phyloP scores from a whole-genome alignment of 148 eudicot species.

The Heliamphora exappendiculata region DNA sequence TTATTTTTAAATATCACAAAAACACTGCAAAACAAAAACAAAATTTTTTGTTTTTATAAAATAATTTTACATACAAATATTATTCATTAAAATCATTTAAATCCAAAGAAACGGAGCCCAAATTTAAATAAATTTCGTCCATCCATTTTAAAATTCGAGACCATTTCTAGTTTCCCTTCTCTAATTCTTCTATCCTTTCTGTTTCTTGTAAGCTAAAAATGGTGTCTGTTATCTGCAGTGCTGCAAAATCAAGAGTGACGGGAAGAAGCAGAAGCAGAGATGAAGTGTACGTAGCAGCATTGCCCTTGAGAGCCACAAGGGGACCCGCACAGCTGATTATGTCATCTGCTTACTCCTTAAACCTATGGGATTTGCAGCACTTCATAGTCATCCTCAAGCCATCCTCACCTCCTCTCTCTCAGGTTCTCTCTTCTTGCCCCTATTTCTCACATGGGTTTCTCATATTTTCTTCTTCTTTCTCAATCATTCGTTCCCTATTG shows the following conservation, averaged over 20 bases:
- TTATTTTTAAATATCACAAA: too few relatives aligned
- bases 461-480: neutral
- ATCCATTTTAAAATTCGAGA: too few relatives aligned
- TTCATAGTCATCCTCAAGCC: constrained; percentile 76
- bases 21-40: too few relatives aligned
- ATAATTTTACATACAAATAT: too few relatives aligned
- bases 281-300: constrained; percentile 70
- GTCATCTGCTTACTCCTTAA: constrained; percentile 66
- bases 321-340: constrained; percentile 72
- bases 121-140: too few relatives aligned
- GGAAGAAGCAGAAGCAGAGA: constrained; percentile 26
- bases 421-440: constrained; percentile 7
- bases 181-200: too few relatives aligned
- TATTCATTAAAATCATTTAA: too few relatives aligned
- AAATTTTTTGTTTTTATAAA: too few relatives aligned
- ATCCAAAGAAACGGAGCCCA: too few relatives aligned
- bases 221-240: constrained; percentile 18
- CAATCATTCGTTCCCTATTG: neutral
- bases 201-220: neutral
- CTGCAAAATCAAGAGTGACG: constrained; percentile 7
- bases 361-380: constrained; percentile 72
- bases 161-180: too few relatives aligned
- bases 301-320: constrained; percentile 59
- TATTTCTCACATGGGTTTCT: neutral
- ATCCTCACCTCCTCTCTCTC: constrained; percentile 26